Conservation (phyloP, 345 rosid genomes). For the Eucalyptus decipiens region DNA sequence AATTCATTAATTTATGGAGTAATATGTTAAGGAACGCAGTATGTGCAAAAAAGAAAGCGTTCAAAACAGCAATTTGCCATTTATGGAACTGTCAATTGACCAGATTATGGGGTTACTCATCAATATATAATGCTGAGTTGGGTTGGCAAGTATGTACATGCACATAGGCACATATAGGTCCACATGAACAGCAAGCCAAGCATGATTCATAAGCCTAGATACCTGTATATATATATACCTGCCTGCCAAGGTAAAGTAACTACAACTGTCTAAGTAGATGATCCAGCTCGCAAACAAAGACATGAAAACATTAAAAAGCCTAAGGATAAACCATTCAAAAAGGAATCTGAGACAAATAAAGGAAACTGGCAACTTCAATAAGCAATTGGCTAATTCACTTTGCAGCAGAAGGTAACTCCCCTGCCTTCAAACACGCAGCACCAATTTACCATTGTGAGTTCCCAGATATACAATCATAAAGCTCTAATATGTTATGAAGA, state of each 20-base stretch:
- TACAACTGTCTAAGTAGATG: background rate
- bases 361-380: accelerated
- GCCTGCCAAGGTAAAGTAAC: background rate
- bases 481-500: background rate
- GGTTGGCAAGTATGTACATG: background rate
- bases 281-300: background rate
- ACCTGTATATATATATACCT: background rate
- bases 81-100: background rate
- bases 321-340: background rate
- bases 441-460: background rate
- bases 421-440: accelerated
- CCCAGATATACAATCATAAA: background rate
- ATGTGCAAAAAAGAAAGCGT: background rate
- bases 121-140: background rate
- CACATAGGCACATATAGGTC: background rate
- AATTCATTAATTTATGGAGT: accelerated
- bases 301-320: background rate
- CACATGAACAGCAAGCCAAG: background rate
- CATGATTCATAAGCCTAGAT: background rate
- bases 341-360: background rate
- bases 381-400: background rate
- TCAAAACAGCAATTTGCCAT: background rate
- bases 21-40: background rate
- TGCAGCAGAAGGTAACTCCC: background rate
- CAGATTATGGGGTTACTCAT: background rate